These are phyloP conservation scores for Saxophila tyrrhenica DNA, from an alignment of 495 filamentous ascomycete genomes.

Conservation along the genomic window DNA sequence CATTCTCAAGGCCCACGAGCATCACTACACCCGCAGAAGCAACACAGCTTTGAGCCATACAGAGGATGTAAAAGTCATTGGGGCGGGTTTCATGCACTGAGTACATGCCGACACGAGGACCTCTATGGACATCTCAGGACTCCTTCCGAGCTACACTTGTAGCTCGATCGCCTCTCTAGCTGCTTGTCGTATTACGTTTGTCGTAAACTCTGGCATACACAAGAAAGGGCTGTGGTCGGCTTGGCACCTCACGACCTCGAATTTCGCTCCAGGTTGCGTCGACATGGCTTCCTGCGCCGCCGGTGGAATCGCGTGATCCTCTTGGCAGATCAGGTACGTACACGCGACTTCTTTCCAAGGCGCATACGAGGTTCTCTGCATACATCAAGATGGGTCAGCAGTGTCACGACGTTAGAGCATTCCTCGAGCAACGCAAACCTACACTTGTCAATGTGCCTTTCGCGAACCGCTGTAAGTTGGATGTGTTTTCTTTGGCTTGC, in stretches of 20 bases:
- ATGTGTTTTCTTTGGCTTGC: background rate
- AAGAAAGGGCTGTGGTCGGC: slow-evolving; percentile 12
- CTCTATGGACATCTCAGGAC: too few species aligned
- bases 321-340: slow-evolving; percentile 39
- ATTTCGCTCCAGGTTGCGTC: slow-evolving; percentile 6
- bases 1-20: too few species aligned
- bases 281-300: slow-evolving; percentile 32
- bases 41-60: too few species aligned
- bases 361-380: slow-evolving; percentile 28
- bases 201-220: slow-evolving; percentile 12
- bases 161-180: slow-evolving; percentile 7
- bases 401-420: too few species aligned
- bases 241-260: slow-evolving; percentile 8
- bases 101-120: background rate
- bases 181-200: slow-evolving; percentile 7
- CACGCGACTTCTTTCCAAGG: slow-evolving; percentile 38
- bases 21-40: too few species aligned
- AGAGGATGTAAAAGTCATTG: too few species aligned
- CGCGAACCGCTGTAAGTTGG: background rate
- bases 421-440: too few species aligned
- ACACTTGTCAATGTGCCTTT: background rate
- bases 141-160: background rate
- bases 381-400: too few species aligned
- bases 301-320: slow-evolving; percentile 33
- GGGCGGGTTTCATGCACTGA: too few species aligned